Conservation (phyloP, 1,284 basidiomycete species). For the Rhodofomes roseus region DNA sequence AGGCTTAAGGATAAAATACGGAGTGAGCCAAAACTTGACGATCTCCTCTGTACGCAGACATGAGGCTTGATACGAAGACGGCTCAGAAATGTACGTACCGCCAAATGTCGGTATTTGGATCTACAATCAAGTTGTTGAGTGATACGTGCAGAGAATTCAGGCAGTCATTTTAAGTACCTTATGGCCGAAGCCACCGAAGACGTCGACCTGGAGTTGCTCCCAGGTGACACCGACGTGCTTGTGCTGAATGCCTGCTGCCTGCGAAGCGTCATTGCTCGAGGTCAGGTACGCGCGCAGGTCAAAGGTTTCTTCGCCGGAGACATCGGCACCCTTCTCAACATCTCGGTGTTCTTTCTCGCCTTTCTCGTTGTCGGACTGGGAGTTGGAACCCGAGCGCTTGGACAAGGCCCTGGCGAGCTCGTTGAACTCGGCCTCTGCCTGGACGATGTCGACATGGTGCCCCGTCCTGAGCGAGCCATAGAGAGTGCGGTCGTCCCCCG, state of each 20-base stretch:
- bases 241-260: slow-evolving; percentile 73
- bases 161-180: no score
- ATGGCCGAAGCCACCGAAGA: slow-evolving; percentile 55
- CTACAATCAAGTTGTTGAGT: no score
- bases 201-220: slow-evolving; percentile 72
- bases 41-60: slow-evolving; percentile 48
- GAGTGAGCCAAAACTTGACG: slow-evolving; percentile 49
- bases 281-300: slow-evolving; percentile 76
- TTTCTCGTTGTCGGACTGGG: slow-evolving; percentile 13
- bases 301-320: slow-evolving; percentile 41
- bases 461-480: slow-evolving; percentile 29
- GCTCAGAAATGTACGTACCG: slow-evolving; percentile 33
- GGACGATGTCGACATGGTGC: slow-evolving; percentile 38
- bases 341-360: slow-evolving; percentile 29
- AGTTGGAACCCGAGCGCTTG: slow-evolving; percentile 15
- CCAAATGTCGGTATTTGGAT: slow-evolving; percentile 66
- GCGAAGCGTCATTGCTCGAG: slow-evolving; percentile 61
- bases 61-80: slow-evolving; percentile 7
- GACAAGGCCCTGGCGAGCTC: slow-evolving; percentile 41
- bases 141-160: no score
- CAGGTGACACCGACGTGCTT: slow-evolving; percentile 85
- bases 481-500: slow-evolving; percentile 29
- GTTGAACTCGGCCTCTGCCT: slow-evolving; percentile 53
- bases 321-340: slow-evolving; percentile 41
- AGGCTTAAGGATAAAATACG: slow-evolving; percentile 47